These are phyloP conservation scores for Jaltomata sinuosa DNA, from an alignment of 257 asterid genomes.

Conservation along the genomic window DNA sequence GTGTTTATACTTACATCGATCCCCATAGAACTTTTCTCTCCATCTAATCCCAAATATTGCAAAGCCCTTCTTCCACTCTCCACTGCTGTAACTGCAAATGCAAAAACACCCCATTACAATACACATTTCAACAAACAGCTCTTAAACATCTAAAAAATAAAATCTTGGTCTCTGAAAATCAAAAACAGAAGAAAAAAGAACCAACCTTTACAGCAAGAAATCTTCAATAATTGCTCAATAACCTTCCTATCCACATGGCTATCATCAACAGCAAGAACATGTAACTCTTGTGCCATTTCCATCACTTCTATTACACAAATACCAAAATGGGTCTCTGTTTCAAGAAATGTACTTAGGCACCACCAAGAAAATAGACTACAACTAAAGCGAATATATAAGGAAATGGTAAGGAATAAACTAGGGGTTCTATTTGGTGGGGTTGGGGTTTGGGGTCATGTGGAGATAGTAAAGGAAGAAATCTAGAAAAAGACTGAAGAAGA, in stretches of 20 bases:
- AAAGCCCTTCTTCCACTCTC: slow-evolving; percentile 87
- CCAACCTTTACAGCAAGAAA: slow-evolving; percentile 70
- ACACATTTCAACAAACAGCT: background rate
- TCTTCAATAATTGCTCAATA: slow-evolving; percentile 55
- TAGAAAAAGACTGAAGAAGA: slow-evolving; percentile 41
- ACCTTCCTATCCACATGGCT: slow-evolving; percentile 68
- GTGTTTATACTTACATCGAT: slow-evolving; percentile 40
- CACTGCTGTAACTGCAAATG: slow-evolving; percentile 67
- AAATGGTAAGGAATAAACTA: background rate
- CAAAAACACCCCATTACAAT: background rate
- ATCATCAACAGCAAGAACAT: slow-evolving; percentile 88
- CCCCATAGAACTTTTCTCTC: slow-evolving; percentile 46
- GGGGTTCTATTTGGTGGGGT: background rate
- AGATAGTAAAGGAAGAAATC: slow-evolving; percentile 42
- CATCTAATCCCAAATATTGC: slow-evolving; percentile 84
- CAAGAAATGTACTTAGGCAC: background rate
- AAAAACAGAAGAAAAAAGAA: background rate
- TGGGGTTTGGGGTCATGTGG: slow-evolving; percentile 6
- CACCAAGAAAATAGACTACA: background rate
- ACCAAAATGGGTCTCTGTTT: background rate
- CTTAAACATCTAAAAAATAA: background rate
- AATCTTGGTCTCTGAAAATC: no score
- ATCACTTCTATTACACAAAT: background rate
- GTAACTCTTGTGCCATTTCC: slow-evolving; percentile 40
- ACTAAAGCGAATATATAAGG: background rate